A percentile compares a stretch with the other conserved stretches of the same genome.
Conservation (phyloP, 306 rosid genomes). For the Dryas octopetala region DNA sequence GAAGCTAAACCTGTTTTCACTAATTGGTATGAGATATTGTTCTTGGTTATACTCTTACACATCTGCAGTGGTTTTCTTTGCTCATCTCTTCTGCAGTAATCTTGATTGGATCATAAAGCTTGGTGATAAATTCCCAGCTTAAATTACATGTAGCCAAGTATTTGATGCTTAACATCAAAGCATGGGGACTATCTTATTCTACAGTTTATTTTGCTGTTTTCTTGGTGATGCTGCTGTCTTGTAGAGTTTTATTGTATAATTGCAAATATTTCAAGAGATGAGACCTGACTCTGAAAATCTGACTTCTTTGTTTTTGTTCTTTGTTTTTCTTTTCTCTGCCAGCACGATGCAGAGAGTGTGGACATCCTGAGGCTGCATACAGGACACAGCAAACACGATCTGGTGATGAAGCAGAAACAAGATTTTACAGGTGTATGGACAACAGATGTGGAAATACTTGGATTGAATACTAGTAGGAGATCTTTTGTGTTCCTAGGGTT, state of each 20-base stretch:
- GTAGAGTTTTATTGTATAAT: neutral
- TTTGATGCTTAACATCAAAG: neutral
- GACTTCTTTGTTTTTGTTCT: neutral
- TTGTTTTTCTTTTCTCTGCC: slow-evolving; percentile 3
- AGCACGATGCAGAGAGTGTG: slow-evolving; percentile 57
- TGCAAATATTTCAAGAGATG: neutral
- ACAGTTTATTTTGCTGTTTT: slow-evolving; percentile 2
- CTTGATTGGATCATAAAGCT: neutral
- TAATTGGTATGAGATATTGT: neutral
- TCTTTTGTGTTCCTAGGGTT: neutral
- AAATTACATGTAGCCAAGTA: neutral
- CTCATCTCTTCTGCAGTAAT: neutral
- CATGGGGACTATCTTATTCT: neutral
- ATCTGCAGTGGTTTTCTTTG: neutral
- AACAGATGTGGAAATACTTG: slow-evolving; percentile 43
- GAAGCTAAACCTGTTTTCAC: neutral
- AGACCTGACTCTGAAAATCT: neutral
- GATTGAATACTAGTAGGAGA: slow-evolving; percentile 38
- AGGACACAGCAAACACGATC: slow-evolving; percentile 58
- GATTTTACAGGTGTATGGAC: slow-evolving; percentile 54
- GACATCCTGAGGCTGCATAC: slow-evolving; percentile 46
- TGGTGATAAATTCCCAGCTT: neutral
- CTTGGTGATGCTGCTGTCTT: slow-evolving; percentile 7
- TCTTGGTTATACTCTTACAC: neutral
- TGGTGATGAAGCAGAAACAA: slow-evolving; percentile 70